Percentiles rank a stretch among this genome's conserved stretches.
These are phyloP conservation scores for Lactifluus volemus DNA, from an alignment of 768 basidiomycete genomes.

Conservation along the genomic window DNA sequence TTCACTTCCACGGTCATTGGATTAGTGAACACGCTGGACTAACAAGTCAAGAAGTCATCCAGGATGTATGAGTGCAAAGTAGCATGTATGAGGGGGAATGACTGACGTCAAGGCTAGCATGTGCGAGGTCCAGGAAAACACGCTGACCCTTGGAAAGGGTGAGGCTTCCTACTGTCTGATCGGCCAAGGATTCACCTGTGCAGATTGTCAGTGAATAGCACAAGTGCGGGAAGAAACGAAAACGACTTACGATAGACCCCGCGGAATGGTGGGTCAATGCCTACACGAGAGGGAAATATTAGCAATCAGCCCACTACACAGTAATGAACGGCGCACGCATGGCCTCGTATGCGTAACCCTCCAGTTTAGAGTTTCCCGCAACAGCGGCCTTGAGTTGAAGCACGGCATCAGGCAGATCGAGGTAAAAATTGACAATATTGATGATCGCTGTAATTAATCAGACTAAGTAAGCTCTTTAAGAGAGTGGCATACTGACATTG, in stretches of 20 bases:
- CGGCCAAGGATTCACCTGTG: slow-evolving; percentile 39
- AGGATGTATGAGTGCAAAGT: neutral
- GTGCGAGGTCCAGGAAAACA: slow-evolving; percentile 53
- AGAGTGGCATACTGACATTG: slow-evolving; percentile 37
- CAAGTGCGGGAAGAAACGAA: neutral
- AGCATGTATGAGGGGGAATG: neutral
- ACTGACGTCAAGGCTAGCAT: slow-evolving; percentile 48
- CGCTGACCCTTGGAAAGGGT: slow-evolving; percentile 39
- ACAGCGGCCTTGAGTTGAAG: slow-evolving; percentile 31
- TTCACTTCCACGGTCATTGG: slow-evolving; percentile 36
- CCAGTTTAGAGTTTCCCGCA: slow-evolving; percentile 33
- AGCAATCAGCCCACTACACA: neutral
- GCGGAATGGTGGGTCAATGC: slow-evolving; percentile 63
- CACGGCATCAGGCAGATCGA: slow-evolving; percentile 34
- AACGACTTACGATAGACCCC: slow-evolving; percentile 51
- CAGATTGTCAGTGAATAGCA: neutral
- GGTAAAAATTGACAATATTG: slow-evolving; percentile 55
- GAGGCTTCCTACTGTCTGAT: slow-evolving; percentile 36
- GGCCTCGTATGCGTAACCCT: slow-evolving; percentile 58
- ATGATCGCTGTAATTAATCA: slow-evolving; percentile 40
- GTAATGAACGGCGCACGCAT: slow-evolving; percentile 42
- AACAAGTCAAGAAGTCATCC: neutral
- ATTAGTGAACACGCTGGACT: slow-evolving; percentile 47
- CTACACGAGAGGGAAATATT: slow-evolving; percentile 27
- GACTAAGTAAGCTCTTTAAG: too few species aligned